phyloP scores from a whole-genome alignment of 257 asterid species.

The Fraxinus cuspidata region DNA sequence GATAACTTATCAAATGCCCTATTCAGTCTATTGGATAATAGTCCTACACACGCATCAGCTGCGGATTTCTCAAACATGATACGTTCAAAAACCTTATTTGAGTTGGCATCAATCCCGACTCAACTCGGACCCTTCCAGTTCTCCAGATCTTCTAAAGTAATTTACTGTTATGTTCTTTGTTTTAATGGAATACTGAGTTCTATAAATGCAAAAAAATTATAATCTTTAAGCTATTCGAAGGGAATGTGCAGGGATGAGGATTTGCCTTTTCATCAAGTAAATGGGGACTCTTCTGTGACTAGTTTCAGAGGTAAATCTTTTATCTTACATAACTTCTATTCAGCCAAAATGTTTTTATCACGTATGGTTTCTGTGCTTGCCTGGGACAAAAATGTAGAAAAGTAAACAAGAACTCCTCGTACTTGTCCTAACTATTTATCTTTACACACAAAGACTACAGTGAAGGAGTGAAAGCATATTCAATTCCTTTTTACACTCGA shows the following conservation, averaged over 20 bases:
- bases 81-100: slow-evolving; percentile 28
- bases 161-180: neutral
- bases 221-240: slow-evolving; percentile 29
- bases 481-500: slow-evolving; percentile 24
- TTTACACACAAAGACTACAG: neutral
- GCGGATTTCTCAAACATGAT: slow-evolving; percentile 32
- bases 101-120: slow-evolving; percentile 34
- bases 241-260: slow-evolving; percentile 35
- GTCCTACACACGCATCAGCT: slow-evolving; percentile 24
- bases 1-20: slow-evolving; percentile 27
- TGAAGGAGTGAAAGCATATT: slow-evolving; percentile 34
- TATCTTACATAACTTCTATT: neutral
- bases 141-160: slow-evolving; percentile 41
- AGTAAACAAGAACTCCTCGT: neutral
- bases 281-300: slow-evolving; percentile 21
- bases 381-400: neutral
- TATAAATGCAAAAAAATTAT: slow-evolving; percentile 2
- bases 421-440: slow-evolving; percentile 15
- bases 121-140: slow-evolving; percentile 40
- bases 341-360: neutral
- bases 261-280: slow-evolving; percentile 27
- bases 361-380: neutral
- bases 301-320: slow-evolving; percentile 40
- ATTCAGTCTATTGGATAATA: slow-evolving; percentile 22
- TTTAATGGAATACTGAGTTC: neutral